These are phyloP conservation scores for Scleroderma citrinum DNA, from an alignment of 768 basidiomycete genomes.

Conservation along the genomic window DNA sequence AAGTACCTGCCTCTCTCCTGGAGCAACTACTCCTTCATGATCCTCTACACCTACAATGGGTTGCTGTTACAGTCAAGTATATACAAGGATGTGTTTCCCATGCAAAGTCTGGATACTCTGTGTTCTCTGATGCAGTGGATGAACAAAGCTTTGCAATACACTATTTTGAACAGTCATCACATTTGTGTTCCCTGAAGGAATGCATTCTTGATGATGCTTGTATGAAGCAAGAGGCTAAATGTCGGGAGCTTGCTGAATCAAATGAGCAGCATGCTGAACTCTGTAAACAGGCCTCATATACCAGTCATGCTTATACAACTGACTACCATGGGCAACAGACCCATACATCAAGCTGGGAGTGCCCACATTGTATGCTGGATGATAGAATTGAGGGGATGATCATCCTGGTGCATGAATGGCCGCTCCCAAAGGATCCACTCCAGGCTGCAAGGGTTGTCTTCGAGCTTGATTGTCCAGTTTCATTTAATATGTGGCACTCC, in stretches of 20 bases:
- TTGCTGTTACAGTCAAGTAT: slow-evolving; percentile 24
- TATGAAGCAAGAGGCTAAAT: slow-evolving; percentile 11
- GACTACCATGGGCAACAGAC: not conserved
- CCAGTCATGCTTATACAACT: not conserved
- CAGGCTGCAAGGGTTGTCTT: slow-evolving; percentile 29
- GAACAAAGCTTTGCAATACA: slow-evolving; percentile 26
- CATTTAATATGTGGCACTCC: slow-evolving; percentile 40
- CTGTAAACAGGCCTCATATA: too few species aligned
- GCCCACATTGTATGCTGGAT: slow-evolving; percentile 22
- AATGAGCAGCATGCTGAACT: slow-evolving; percentile 11
- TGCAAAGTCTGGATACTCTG: slow-evolving; percentile 17
- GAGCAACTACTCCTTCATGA: slow-evolving; percentile 37
- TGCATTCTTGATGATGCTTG: slow-evolving; percentile 27
- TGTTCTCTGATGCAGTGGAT: slow-evolving; percentile 26
- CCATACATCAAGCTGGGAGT: not conserved
- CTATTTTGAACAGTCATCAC: slow-evolving; percentile 20
- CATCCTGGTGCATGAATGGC: slow-evolving; percentile 40
- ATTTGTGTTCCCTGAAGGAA: slow-evolving; percentile 16
- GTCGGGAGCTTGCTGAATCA: not conserved
- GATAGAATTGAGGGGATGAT: slow-evolving; percentile 13
- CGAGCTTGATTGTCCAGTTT: slow-evolving; percentile 33
- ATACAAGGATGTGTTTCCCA: slow-evolving; percentile 22
- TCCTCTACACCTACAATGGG: slow-evolving; percentile 21
- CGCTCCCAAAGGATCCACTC: slow-evolving; percentile 26
- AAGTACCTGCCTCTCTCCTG: slow-evolving; percentile 33